A percentile compares a stretch with the other conserved stretches of the same genome.
phyloP scores from a whole-genome alignment of 495 filamentous ascomycete species.

The Talaromyces thailandensis region DNA sequence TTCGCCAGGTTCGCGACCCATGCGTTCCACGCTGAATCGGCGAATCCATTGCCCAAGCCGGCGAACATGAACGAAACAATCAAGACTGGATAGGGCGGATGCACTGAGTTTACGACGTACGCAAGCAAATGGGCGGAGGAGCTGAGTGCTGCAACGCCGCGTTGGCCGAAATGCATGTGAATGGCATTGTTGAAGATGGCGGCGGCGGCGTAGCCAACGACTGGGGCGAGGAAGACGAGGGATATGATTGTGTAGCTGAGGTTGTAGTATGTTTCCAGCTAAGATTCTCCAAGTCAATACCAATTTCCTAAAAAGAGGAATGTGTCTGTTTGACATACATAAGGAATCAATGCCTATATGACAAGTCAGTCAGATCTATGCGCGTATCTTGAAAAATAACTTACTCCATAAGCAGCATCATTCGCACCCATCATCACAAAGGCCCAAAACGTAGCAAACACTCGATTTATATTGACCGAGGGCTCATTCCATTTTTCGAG shows the following conservation, averaged over 20 bases:
- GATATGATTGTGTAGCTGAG: constrained; percentile 45
- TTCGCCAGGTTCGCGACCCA: constrained; percentile 51
- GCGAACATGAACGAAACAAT: constrained; percentile 44
- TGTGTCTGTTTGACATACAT: constrained; percentile 14
- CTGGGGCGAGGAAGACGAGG: constrained; percentile 50
- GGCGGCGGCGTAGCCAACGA: constrained; percentile 43
- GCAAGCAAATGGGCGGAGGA: constrained; percentile 53
- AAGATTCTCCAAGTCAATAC: not conserved
- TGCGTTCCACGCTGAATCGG: constrained; percentile 53
- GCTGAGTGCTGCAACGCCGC: constrained; percentile 58
- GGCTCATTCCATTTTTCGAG: constrained; percentile 61
- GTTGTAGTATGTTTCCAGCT: constrained; percentile 49
- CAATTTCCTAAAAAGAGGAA: not conserved
- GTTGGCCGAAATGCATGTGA: constrained; percentile 54
- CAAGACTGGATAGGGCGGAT: constrained; percentile 50
- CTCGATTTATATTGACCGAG: constrained; percentile 53
- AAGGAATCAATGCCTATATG: constrained; percentile 48
- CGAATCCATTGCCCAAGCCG: constrained; percentile 48
- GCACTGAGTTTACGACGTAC: constrained; percentile 42
- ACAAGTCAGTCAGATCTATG: not conserved
- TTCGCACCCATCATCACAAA: constrained; percentile 78
- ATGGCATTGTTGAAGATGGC: constrained; percentile 44
- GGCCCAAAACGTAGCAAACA: constrained; percentile 56
- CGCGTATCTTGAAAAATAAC: constrained; percentile 12
- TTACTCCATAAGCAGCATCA: constrained; percentile 72